phyloP scores from a whole-genome alignment of 495 filamentous ascomycete genomes.

The Aspergillus hancockii region DNA sequence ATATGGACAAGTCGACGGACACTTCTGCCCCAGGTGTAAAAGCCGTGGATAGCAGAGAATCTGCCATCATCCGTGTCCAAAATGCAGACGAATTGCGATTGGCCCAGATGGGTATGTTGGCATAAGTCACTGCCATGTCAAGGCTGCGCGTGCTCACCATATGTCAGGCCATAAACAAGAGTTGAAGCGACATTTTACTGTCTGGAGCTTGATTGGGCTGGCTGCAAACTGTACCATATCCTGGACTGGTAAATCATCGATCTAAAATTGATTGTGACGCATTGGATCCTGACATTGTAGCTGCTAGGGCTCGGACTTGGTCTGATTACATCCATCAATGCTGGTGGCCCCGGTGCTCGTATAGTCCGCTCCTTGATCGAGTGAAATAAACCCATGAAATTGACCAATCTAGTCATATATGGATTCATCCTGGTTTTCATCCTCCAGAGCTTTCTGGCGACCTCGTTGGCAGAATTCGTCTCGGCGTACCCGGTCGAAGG shows the following conservation, averaged over 20 bases:
- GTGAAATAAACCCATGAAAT: neutral
- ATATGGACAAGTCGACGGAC: slow-evolving; percentile 3
- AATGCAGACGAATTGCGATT: slow-evolving; percentile 42
- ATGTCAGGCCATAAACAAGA: slow-evolving; percentile 43
- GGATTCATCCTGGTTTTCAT: slow-evolving; percentile 49
- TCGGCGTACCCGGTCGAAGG: slow-evolving; percentile 52
- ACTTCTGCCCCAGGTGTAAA: neutral
- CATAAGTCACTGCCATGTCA: neutral
- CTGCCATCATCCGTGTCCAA: slow-evolving; percentile 20
- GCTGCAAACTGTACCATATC: slow-evolving; percentile 45
- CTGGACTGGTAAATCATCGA: slow-evolving; percentile 33
- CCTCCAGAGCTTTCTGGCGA: slow-evolving; percentile 49
- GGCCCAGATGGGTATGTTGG: slow-evolving; percentile 42
- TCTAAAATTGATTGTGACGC: neutral
- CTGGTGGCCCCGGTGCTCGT: slow-evolving; percentile 43
- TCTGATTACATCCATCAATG: slow-evolving; percentile 39
- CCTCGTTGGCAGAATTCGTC: slow-evolving; percentile 57
- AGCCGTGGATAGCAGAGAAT: slow-evolving; percentile 3
- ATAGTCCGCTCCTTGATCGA: slow-evolving; percentile 7
- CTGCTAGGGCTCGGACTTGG: slow-evolving; percentile 36
- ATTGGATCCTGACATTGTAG: neutral
- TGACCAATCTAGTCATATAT: slow-evolving; percentile 34
- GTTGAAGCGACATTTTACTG: slow-evolving; percentile 40
- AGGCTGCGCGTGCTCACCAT: neutral
- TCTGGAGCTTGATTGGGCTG: slow-evolving; percentile 42